A percentile compares a stretch with the other conserved stretches of the same genome.
Evolutionary conservation across 208 protist genomes (phyloP).

Genomic region (Crithidia expoeki): DNA sequence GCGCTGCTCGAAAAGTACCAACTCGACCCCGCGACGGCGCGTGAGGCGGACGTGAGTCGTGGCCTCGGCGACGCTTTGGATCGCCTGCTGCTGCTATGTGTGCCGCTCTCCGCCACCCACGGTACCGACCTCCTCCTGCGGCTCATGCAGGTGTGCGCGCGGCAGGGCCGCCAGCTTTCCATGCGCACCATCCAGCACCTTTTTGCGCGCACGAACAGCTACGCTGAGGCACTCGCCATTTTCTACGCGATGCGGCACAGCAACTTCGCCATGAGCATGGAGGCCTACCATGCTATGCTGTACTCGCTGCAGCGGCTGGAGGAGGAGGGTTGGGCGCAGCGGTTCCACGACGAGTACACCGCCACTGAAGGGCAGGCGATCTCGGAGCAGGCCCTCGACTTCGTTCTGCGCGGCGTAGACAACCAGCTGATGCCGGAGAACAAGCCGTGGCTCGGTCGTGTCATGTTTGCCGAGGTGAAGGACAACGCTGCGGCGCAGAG

Average conservation of each 20-base stretch:
- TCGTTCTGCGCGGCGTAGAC: slow-evolving; percentile 80
- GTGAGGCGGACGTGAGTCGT: slow-evolving; percentile 77
- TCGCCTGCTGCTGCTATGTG: slow-evolving; percentile 80
- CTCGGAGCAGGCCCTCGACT: slow-evolving; percentile 88
- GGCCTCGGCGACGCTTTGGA: slow-evolving; percentile 87
- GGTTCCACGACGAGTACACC: slow-evolving; percentile 74
- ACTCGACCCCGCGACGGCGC: slow-evolving; percentile 57
- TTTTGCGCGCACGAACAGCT: slow-evolving; percentile 78
- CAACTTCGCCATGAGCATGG: slow-evolving; percentile 89
- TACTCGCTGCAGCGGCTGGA: slow-evolving; percentile 90
- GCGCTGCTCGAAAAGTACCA: slow-evolving; percentile 58
- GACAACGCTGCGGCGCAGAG: slow-evolving; percentile 48
- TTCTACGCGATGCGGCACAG: slow-evolving; percentile 86
- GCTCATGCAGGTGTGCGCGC: slow-evolving; percentile 60
- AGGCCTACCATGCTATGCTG: slow-evolving; percentile 92
- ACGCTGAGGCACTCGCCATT: slow-evolving; percentile 81
- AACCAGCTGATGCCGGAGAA: slow-evolving; percentile 89
- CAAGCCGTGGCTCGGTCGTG: slow-evolving; percentile 88
- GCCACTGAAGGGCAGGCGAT: slow-evolving; percentile 32
- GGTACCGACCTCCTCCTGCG: slow-evolving; percentile 58
- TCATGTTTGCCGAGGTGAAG: slow-evolving; percentile 86
- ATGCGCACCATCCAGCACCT: slow-evolving; percentile 89
- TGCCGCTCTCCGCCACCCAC: slow-evolving; percentile 54
- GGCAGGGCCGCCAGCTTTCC: slow-evolving; percentile 69
- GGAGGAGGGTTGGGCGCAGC: slow-evolving; percentile 87